Conservation (phyloP, 768 basidiomycete genomes). For the Cantharellus cinnabarinus region DNA sequence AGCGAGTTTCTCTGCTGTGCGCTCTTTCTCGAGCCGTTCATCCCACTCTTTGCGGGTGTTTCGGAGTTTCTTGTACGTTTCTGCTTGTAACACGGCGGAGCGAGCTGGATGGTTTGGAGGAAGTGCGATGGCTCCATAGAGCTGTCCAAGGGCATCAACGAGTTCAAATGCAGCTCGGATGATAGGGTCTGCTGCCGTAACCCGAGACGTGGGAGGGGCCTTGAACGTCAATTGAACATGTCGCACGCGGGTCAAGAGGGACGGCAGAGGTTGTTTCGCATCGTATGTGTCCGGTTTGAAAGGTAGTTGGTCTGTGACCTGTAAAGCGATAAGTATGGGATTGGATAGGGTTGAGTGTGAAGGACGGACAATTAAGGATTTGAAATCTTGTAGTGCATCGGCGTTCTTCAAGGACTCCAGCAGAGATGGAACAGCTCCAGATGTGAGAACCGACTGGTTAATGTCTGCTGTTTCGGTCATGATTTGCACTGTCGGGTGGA, state of each 20-base stretch:
- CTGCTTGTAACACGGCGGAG: not conserved
- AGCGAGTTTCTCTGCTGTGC: not conserved
- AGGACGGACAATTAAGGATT: conserved; percentile 53
- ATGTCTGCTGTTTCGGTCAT: conserved; percentile 84
- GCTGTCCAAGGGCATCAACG: not conserved
- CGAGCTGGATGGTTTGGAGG: not conserved
- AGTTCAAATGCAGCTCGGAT: not conserved
- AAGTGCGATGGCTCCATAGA: not conserved
- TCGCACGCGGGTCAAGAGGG: not conserved
- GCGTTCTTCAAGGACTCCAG: conserved; percentile 40
- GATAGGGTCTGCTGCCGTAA: not conserved
- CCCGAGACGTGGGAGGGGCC: not conserved
- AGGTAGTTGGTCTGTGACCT: conserved; percentile 75
- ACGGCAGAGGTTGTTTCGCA: not conserved
- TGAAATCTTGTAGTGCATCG: conserved; percentile 52
- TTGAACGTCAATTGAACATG: not conserved
- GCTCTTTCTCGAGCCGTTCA: not conserved
- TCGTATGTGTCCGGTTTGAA: conserved; percentile 29
- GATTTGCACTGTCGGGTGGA: conserved; percentile 44
- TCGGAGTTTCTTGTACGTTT: not conserved
- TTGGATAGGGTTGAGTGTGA: not conserved
- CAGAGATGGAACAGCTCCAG: conserved; percentile 28
- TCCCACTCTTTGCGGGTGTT: not conserved
- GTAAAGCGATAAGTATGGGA: not conserved
- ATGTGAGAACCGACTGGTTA: conserved; percentile 57